Base-by-base conservation (phyloP, 129 eudicot species). In the Pittosporum tobira region DNA sequence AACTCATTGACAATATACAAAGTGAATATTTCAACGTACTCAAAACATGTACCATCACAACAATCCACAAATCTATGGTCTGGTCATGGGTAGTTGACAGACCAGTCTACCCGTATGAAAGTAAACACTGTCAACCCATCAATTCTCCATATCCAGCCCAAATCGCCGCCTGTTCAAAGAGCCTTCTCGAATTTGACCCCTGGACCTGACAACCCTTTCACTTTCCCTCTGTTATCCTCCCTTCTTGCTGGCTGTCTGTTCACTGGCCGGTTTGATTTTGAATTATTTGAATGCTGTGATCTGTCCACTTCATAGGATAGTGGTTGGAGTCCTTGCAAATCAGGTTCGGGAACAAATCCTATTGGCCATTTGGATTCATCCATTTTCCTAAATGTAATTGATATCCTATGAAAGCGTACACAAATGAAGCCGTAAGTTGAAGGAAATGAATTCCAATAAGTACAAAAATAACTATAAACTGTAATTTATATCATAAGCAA, bases 301-400 rank as follows among this genome's bases (percentile, higher is more conserved):
- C 40, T 71, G 28, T 83, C 81, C 5, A 51, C 63, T 58, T 78
- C 88, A 54, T 74, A 80, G 1, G 76, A 13, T 38, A 93, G 70
- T 49, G 94, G 96, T 61, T 84, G 72, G 12, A 93, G 80, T 28
- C 94, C 99, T 81, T 69, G 91, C 71, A 93, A 57, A 73, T 87
- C 96, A 16, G 82, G 82, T 64, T 93, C 99, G 28, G 94, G 84
- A 31, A 64, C 72, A 73, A 71, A 79, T 51, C 83, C 83, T 16
- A 23, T 7, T 19, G 99, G 99, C 72, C 82, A 46, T 60, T 87
- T 93, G 28, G 91, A 62, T 51, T 93, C 99, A 46, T 79, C 99
- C 99, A 93, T 93, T 77, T 76, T 93, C 66, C 99, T 70, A 52
- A 93, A 93, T 9, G 99, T 93, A 38, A 93, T 84, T 62, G 99